phyloP scores from a whole-genome alignment of 139 green algal species.

The Astrephomene gubernaculifera region DNA sequence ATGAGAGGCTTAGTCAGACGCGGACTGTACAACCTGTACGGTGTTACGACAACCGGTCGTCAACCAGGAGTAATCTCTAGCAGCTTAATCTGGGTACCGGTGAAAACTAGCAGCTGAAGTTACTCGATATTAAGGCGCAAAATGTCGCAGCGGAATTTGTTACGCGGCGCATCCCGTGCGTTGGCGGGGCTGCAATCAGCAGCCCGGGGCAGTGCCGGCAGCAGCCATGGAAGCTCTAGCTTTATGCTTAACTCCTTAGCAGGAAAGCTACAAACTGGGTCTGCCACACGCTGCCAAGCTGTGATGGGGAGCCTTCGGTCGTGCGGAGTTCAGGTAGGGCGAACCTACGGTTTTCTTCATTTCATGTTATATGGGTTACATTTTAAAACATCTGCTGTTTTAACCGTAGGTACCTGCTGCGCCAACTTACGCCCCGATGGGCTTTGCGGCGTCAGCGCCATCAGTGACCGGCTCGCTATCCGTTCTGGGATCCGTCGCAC shows the following conservation, averaged over 20 bases:
- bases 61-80: too few species aligned
- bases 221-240: neutral
- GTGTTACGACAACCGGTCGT: too few species aligned
- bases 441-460: constrained; percentile 16
- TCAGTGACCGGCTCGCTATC: neutral
- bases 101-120: too few species aligned
- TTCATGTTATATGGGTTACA: too few species aligned
- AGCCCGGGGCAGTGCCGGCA: neutral
- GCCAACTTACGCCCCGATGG: constrained; percentile 4
- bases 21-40: too few species aligned
- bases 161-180: neutral
- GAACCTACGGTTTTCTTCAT: neutral
- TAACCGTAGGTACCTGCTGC: neutral
- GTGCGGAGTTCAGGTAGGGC: neutral
- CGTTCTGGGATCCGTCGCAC: constrained; percentile 1
- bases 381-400: neutral
- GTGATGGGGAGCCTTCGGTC: constrained; percentile 2
- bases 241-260: neutral
- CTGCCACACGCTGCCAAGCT: neutral
- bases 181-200: neutral
- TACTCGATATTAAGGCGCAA: too few species aligned
- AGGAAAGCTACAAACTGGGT: neutral
- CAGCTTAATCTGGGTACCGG: too few species aligned
- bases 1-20: too few species aligned
- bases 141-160: constrained; percentile 7